Evolutionary conservation across 495 filamentous ascomycete genomes (phyloP).

Genomic region (Aspergillus haitiensis): DNA sequence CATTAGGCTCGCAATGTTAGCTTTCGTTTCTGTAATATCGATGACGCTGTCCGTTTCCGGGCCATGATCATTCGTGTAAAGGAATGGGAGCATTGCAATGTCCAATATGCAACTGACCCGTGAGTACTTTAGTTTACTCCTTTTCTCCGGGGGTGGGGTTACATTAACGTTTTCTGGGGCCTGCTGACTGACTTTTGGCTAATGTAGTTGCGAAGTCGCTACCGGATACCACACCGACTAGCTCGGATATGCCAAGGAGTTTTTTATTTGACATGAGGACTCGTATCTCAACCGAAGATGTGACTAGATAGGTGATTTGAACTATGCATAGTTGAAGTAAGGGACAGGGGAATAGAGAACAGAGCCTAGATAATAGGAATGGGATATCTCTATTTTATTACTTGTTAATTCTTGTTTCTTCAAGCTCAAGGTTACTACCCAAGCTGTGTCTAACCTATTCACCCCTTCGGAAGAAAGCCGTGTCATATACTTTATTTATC

Average conservation of each 20-base stretch:
- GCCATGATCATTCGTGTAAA: constrained; percentile 33
- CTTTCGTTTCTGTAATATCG: constrained; percentile 46
- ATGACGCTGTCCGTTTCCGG: constrained; percentile 44
- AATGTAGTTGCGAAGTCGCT: constrained; percentile 36
- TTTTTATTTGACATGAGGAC: neutral
- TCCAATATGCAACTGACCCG: constrained; percentile 46
- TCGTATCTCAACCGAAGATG: neutral
- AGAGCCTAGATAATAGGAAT: no score
- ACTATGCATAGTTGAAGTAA: neutral
- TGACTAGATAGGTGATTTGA: neutral
- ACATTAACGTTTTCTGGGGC: neutral
- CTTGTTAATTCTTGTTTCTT: no score
- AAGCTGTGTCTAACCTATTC: no score
- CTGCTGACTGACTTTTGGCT: constrained; percentile 4
- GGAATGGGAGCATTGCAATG: constrained; percentile 46
- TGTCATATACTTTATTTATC: no score
- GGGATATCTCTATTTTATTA: no score
- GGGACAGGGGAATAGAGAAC: neutral
- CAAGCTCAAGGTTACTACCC: no score
- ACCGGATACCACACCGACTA: constrained; percentile 35
- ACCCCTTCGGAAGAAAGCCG: no score
- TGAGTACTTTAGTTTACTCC: constrained; percentile 26
- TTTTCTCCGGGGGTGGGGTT: neutral
- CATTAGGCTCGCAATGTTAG: constrained; percentile 35
- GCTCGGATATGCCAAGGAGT: neutral